These are phyloP conservation scores for Podospora pseudoanserina DNA, from an alignment of 495 filamentous ascomycete species.

Conservation along the genomic window DNA sequence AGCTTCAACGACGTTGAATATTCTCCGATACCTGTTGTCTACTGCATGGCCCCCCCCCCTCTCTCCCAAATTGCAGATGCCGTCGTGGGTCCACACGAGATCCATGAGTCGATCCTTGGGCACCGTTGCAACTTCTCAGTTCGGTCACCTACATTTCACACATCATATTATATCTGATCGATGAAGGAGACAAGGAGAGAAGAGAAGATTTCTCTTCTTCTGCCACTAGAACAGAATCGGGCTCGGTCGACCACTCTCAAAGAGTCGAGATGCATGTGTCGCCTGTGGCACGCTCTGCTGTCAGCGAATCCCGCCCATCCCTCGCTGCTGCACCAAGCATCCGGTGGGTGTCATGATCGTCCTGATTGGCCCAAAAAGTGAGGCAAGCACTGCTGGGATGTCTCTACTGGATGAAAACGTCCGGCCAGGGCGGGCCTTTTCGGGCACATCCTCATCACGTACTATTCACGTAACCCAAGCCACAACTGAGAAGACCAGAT, in stretches of 20 bases:
- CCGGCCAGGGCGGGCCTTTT: slow-evolving; percentile 4
- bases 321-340: slow-evolving; percentile 10
- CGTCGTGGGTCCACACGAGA: not conserved
- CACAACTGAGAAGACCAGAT: not conserved
- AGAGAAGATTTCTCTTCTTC: not conserved
- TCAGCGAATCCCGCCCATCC: slow-evolving; percentile 14
- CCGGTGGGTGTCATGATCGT: not conserved
- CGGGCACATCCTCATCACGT: not conserved
- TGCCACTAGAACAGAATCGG: not conserved
- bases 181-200: too few relatives aligned
- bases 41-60: not conserved
- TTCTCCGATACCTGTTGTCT: not conserved
- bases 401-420: slow-evolving; percentile 19
- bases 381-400: slow-evolving; percentile 13
- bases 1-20: not conserved
- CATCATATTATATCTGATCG: not conserved
- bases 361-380: slow-evolving; percentile 18
- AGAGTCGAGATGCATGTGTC: not conserved
- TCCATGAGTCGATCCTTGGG: slow-evolving; percentile 1
- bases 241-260: not conserved
- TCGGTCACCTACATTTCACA: not conserved
- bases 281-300: slow-evolving; percentile 4
- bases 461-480: not conserved
- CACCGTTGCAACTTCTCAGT: not conserved
- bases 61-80: not conserved